Evolutionary conservation across 331 rosid genomes (phyloP), one percentile per base, ranked within the genome.

Genomic region (Pyracantha coccinea): DNA sequence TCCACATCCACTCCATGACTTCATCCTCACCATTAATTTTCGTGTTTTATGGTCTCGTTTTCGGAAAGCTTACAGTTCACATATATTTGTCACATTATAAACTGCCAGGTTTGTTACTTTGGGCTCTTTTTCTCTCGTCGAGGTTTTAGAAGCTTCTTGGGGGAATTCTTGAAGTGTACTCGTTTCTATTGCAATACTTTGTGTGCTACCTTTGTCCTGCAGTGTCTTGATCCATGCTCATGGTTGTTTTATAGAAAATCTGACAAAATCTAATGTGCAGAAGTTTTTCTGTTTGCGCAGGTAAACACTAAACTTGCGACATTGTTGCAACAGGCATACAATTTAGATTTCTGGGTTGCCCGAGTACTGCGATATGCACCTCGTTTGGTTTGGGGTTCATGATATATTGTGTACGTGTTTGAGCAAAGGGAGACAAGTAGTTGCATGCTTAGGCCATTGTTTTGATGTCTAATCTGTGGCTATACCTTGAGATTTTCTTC

Each of bases 261-360:
- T 35, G 9, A 35, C 44, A 2, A 13, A 61, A 28, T n/a, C 14
- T 62, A 16, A 15, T 1, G 6, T 25, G 23, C 4, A 3, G 23
- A 11, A 17, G 2, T 35, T 50, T 5, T 50, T 68, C 61, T 79
- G 61, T 62, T 29, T 79, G 74, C 11, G 57, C 63, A 16, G 96
- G 89, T 85, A 72, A 85, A 85, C 35, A 79, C 78, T 38, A 75
- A 66, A 82, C 63, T 28, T 83, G 89, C 44, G 89, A 91, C 31
- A 93, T 84, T 12, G 78, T 83, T 28, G 84, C 83, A 33, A 45
- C 76, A 15, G 93, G 93, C 73, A 62, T 87, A 38, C 92, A 93
- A 69, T 72, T 93, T 54, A 96, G 97, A 66, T 63, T 89, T 21
- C 35, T 90, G 87, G 93, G 98, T 19, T 91, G 96, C 81, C 72